Evolutionary conservation across 805 yeast species (phyloP).

Genomic region (Wickerhamomyces chaumierensis): DNA sequence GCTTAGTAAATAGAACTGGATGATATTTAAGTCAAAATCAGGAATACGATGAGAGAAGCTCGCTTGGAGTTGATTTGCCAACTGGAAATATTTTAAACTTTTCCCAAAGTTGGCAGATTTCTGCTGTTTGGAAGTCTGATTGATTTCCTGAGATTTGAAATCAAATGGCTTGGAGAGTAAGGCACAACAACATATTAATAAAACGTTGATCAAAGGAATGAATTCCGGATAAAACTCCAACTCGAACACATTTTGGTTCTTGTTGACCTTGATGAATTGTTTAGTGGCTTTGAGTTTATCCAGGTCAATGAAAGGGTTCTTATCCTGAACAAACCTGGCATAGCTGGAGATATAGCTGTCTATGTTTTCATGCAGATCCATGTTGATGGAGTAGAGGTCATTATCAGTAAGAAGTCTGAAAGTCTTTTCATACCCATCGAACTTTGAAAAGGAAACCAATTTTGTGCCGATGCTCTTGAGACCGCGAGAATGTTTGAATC

Average conservation of each 20-base stretch:
- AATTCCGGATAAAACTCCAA: slow-evolving; percentile 5
- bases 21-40: slow-evolving; percentile 8
- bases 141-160: slow-evolving; percentile 5
- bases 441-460: too few species aligned
- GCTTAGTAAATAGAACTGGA: slow-evolving; percentile 9
- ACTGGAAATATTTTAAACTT: slow-evolving; percentile 6
- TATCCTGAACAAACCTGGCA: slow-evolving; percentile 10
- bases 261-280: slow-evolving; percentile 2
- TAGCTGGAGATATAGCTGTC: slow-evolving; percentile 6
- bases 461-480: too few species aligned
- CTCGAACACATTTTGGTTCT: slow-evolving; percentile 3
- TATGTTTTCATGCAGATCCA: slow-evolving; percentile 5
- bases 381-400: slow-evolving; percentile 4
- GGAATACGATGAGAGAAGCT: slow-evolving; percentile 7
- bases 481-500: not conserved
- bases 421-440: not conserved
- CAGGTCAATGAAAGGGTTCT: slow-evolving; percentile 12
- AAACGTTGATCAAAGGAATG: slow-evolving; percentile 8
- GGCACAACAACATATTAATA: slow-evolving; percentile 9
- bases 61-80: slow-evolving; percentile 7
- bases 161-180: slow-evolving; percentile 12
- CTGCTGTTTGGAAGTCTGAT: slow-evolving; percentile 6
- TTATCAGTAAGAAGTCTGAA: slow-evolving; percentile 1
- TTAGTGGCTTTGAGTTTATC: slow-evolving; percentile 5
- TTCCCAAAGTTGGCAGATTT: slow-evolving; percentile 2